Base-by-base conservation (phyloP, 2,329 filamentous ascomycete genomes). In the Neonectria coccinea region DNA sequence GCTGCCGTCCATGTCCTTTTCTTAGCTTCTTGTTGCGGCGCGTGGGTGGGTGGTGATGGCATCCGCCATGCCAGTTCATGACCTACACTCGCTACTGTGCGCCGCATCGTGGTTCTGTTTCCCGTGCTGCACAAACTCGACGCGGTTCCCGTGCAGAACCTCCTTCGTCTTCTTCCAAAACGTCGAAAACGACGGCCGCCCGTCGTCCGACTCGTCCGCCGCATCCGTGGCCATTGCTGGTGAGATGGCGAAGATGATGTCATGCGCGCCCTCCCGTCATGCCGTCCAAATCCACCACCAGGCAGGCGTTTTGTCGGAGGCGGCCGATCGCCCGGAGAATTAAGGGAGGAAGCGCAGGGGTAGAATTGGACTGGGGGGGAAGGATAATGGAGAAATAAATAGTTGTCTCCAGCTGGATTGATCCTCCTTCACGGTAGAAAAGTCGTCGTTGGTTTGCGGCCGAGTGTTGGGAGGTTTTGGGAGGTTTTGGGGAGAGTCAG, bases 121-220 rank as follows among this genome's bases (percentile, higher is more conserved):
- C 55, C 33, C 57, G 20, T 60, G 53, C 44, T 59, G 56, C 16
- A 68, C 63, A 64, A 68, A 68, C 56, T 61, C 62, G 41, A 68
- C 44, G 22, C 61, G 61, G 36, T 56, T 64, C 36, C 68, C 72
- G 8, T 75, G 72, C 36, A 75, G 67, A 41, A 74, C 75, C 53
- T 82, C 76, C 70, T 82, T 84, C 18, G 77, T 79, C 48, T 77
- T 79, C 68, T 80, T 83, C 82, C 83, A 83, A 63, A 82, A 85
- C 10, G 77, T 71, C n/a, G 77, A 75, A 69, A 85, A 85, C n/a
- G 83, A 83, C 2, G 83, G 82, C 63, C 81, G 76, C 12, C 50
- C 27, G 6, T 59, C 36, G 16, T 69, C 71, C 53, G 55, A 50
- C 18, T 70, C 61, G 16, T 70, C 63, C 42, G 62, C 63, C 55